phyloP scores from a whole-genome alignment of 371 early-diverging fungal species.

The Syncephalastrum racemosum region DNA sequence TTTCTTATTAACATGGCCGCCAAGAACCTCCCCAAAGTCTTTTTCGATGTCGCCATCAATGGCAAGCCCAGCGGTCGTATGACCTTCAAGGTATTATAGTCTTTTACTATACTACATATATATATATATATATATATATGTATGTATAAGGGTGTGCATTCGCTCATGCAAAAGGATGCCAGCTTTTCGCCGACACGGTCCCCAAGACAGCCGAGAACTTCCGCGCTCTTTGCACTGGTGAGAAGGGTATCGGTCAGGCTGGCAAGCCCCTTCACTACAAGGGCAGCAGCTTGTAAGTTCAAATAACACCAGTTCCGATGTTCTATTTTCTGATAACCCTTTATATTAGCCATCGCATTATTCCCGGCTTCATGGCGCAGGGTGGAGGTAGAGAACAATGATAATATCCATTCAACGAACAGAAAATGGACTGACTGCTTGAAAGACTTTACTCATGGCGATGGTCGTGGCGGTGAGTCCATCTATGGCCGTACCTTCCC shows the following conservation, averaged over 20 bases:
- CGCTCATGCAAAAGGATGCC: background rate
- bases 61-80: constrained; percentile 51
- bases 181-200: constrained; percentile 89
- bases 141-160: background rate
- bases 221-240: constrained; percentile 78
- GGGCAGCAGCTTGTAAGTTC: constrained; percentile 74
- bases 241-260: constrained; percentile 70
- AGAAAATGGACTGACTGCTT: background rate
- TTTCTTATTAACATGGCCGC: constrained; percentile 17
- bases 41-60: constrained; percentile 65
- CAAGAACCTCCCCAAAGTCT: constrained; percentile 45
- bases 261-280: constrained; percentile 77
- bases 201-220: constrained; percentile 99
- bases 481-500: constrained; percentile 94
- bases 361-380: constrained; percentile 97
- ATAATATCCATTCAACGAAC: no score
- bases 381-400: constrained; percentile 75
- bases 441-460: constrained; percentile 82
- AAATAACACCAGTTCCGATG: background rate
- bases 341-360: constrained; percentile 78
- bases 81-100: constrained; percentile 21
- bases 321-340: background rate
- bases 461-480: constrained; percentile 95
- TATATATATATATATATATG: background rate
- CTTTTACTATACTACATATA: background rate